Base-by-base conservation (phyloP, 1,284 basidiomycete species). In the Phellopilus nigrolimitatus region DNA sequence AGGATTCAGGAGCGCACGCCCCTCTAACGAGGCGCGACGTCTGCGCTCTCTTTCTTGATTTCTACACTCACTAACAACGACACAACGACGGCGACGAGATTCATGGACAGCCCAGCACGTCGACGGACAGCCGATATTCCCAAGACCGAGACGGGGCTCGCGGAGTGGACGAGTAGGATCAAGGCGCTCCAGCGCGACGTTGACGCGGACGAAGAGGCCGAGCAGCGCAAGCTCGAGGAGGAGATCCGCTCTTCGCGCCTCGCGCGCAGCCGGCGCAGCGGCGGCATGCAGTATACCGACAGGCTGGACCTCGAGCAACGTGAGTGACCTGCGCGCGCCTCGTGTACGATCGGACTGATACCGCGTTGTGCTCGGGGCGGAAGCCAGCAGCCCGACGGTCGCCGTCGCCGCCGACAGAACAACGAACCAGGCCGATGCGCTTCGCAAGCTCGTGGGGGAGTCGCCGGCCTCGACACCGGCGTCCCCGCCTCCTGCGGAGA, bases 141-240 rank as follows among this genome's bases (percentile, higher is more conserved):
- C 59, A 76, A 68, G 62, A 71, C 69, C 9, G 83, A 85, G 57
- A 68, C 72, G 8, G 81, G 79, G 31, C 71, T 88, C n/a, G 74
- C 85, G 15, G 86, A 90, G 64, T 90, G 87, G 87, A 78, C 86
- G 13, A 84, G 70, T 65, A 82, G 75, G 69, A 88, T 90, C 66
- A 84, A 83, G 64, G 84, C 80, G 10, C 67, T 89, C 62, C 86
- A 88, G 63, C 76, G 79, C 49, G 84, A 88, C 61, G 83, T 88
- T 27, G 87, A 90, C 58, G 80, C 80, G 15, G 83, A 88, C 57
- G 86, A 88, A 56, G 86, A 87, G 63, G 76, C 73, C 4, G 88
- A 90, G 60, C 80, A 87, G 59, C 76, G 73, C 47, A 73, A 78
- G 53, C 72, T 90, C 1, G 86, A 89, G 64, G 78, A 87, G 57